Evolutionary conservation across 257 asterid genomes (phyloP), one percentile per base, ranked within the genome.

Genomic region (Solanum lignicaule): DNA sequence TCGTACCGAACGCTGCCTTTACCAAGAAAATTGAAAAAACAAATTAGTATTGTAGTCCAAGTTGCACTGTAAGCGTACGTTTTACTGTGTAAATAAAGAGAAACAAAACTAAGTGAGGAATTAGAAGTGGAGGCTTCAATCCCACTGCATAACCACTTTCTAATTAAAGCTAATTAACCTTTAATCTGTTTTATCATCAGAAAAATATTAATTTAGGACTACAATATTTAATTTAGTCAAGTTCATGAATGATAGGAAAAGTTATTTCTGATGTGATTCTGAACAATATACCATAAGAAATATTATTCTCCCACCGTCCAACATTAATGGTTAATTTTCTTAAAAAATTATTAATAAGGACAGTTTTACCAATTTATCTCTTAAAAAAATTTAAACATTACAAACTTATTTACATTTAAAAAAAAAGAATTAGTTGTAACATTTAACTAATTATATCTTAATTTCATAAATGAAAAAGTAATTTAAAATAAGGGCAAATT

Each of bases 101-200:
- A 46, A 27, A 29, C 10, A 81, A 3, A 46, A 18, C 10, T 16
- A 31, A 43, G 41, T 9, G 85, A 81, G 85, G 84, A 38, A 76
- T 23, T 36, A 76, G 83, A 81, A 43, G 85, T 79, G 85, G 86
- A 27, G 85, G 83, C 84, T 68, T 65, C 83, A 87, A 87, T 87
- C 89, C 89, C 89, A 87, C 86, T 9, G 89, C 86, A 33, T 18
- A 87, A 55, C 71, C 83, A 32, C 41, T 46, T 81, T 46, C 60
- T 23, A 76, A 29, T 32, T 72, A 72, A 72, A 72, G 25, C 43
- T 7, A 27, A 55, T 29, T 29, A 81, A 46, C 1, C 62, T 41
- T 78, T 78, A 62, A 9, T 62, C 25, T 78, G 13, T 71, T 7
- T 13, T 62, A 46, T 48, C 7, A 18, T 81, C 41, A 48, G 29